These are phyloP conservation scores for Peronospora farinosa DNA, from an alignment of 352 stramenopile genomes.

Conservation along the genomic window DNA sequence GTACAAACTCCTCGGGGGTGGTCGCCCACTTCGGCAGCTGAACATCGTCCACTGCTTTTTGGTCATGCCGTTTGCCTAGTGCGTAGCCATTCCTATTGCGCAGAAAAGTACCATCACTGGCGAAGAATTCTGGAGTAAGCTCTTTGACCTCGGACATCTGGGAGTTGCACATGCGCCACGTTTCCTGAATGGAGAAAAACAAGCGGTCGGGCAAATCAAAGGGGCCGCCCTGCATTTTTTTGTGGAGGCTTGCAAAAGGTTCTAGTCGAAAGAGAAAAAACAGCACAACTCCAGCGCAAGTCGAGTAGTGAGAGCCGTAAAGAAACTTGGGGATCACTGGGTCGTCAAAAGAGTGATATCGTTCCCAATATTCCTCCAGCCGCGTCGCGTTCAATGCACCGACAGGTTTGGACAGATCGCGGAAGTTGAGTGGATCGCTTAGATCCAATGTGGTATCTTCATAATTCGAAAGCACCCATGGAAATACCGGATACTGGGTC, in stretches of 20 bases:
- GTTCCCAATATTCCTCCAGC: constrained; percentile 91
- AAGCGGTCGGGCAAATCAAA: constrained; percentile 98
- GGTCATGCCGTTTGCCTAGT: constrained; percentile 88
- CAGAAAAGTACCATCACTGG: constrained; percentile 90
- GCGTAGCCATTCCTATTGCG: constrained; percentile 94
- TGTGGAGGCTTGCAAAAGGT: constrained; percentile 95
- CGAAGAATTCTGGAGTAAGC: constrained; percentile 97
- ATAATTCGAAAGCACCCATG: constrained; percentile 85
- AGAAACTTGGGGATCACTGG: constrained; percentile 87
- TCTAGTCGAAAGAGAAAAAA: constrained; percentile 98
- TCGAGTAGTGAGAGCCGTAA: constrained; percentile 95
- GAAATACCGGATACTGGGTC: constrained; percentile 95
- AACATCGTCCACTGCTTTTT: constrained; percentile 88
- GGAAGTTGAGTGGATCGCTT: constrained; percentile 88
- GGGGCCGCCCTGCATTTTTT: constrained; percentile 92
- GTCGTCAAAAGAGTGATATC: constrained; percentile 91
- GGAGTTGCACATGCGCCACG: constrained; percentile 96
- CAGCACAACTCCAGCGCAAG: constrained; percentile 92
- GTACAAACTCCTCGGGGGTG: constrained; percentile 94
- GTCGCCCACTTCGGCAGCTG: constrained; percentile 95
- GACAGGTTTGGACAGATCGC: constrained; percentile 96
- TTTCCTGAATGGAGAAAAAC: constrained; percentile 94
- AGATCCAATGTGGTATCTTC: constrained; percentile 63
- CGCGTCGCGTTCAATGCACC: constrained; percentile 93
- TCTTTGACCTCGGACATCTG: constrained; percentile 99